Evolutionary conservation across 768 basidiomycete species (phyloP), one percentile per base, ranked within the genome.

Genomic region (Pulveroboletus sp.): DNA sequence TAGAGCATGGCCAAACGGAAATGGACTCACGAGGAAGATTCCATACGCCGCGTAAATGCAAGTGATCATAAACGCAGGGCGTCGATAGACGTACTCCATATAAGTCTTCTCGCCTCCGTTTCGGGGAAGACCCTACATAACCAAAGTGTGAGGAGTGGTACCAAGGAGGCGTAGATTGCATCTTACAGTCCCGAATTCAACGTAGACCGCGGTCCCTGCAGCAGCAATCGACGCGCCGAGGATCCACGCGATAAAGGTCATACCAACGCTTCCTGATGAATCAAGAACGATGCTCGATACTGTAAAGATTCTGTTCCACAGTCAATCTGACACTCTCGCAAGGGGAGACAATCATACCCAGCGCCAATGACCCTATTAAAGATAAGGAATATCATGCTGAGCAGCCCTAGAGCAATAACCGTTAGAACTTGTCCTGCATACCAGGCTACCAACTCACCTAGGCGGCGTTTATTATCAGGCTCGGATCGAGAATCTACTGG

Each of bases 101-200:
- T 88, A 89, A 45, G 82, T 85, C 69, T 87, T 88, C 70, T 88
- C 86, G 2, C 83, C 86, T 1, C 86, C 86, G 47, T 75, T 87
- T 3, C 79, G 72, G 2, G 86, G 86, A 2, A 89, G 71, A 17
- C 80, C 84, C 82, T 86, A 43, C 7, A 17, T 0, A n/a, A 27
- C 2, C 6, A 49, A 2, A 26, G 17, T 8, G 37, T 47, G 37
- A 32, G 15, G 3, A 17, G 28, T 18, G 3, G 9, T 38, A n/a
- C 11, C 27, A 10, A n/a, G 8, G 8, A 30, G 14, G 14, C 5
- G 2, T 3, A 45, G 30, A 47, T 28, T 54, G 15, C 5, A 27
- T 43, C 74, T 54, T 50, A 86, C 85, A 24, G 86, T 86, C 21
- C 86, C 86, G 17, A 86, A 74, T 61, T 88, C 86, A n/a, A 87